Percentiles rank a stretch among this genome's conserved stretches.
Conservation (phyloP, 768 basidiomycete genomes). For the Macrocybe gigantea region DNA sequence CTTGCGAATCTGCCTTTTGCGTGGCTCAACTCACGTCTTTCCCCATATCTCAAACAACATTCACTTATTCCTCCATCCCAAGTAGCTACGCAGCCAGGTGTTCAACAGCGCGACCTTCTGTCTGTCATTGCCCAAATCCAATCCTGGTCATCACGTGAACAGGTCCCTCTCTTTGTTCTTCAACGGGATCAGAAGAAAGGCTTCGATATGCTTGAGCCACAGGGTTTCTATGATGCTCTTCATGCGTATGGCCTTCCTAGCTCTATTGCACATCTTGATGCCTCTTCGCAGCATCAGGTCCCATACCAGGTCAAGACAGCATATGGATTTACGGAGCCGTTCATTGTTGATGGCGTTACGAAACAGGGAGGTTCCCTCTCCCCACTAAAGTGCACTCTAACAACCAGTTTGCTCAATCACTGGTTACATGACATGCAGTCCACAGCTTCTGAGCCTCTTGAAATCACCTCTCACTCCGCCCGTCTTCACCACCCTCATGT, state of each 20-base stretch:
- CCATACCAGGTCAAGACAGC: conserved; percentile 15
- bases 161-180: conserved; percentile 13
- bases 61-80: conserved; percentile 17
- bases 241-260: conserved; percentile 17
- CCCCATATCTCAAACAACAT: conserved; percentile 13
- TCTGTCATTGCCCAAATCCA: conserved; percentile 14
- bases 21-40: conserved; percentile 20
- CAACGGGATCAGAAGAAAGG: conserved; percentile 26
- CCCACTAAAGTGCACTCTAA: conserved; percentile 17
- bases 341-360: conserved; percentile 14
- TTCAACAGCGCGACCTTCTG: conserved; percentile 19
- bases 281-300: conserved; percentile 14
- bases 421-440: conserved; percentile 8
- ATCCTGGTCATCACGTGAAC: conserved; percentile 15
- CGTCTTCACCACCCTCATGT: neutral
- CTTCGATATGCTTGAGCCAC: conserved; percentile 19
- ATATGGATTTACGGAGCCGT: conserved; percentile 15
- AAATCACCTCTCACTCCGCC: neutral
- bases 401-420: conserved; percentile 13
- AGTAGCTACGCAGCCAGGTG: conserved; percentile 20
- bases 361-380: conserved; percentile 19
- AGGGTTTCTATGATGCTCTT: conserved; percentile 26
- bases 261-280: conserved; percentile 19
- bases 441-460: neutral
- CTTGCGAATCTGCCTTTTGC: conserved; percentile 18